A percentile compares a stretch with the other conserved stretches of the same genome.
These are phyloP conservation scores for Emericellopsis cladophorae DNA, from an alignment of 2,329 filamentous ascomycete species.

Conservation along the genomic window DNA sequence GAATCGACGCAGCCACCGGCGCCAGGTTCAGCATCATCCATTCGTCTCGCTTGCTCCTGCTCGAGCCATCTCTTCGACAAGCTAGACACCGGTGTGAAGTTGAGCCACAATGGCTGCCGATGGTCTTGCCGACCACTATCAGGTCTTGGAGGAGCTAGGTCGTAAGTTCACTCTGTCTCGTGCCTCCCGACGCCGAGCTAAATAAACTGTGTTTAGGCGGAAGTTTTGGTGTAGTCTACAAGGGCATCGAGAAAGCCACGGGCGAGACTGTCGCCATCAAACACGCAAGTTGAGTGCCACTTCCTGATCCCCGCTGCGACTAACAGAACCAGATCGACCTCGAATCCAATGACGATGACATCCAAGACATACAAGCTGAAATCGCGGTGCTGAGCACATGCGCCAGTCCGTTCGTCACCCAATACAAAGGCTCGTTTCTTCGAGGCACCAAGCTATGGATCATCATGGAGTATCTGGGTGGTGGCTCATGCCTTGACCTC, in stretches of 20 bases:
- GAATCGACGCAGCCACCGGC: background rate
- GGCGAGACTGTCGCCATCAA: slow-evolving; percentile 95
- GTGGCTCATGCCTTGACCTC: slow-evolving; percentile 88
- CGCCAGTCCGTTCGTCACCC: slow-evolving; percentile 84
- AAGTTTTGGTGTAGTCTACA: slow-evolving; percentile 94
- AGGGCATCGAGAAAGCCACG: slow-evolving; percentile 81
- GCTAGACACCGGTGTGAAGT: slow-evolving; percentile 9
- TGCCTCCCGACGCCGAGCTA: slow-evolving; percentile 2
- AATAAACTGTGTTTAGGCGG: slow-evolving; percentile 48
- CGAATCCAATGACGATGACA: slow-evolving; percentile 96
- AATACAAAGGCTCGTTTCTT: slow-evolving; percentile 95
- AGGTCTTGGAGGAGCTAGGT: slow-evolving; percentile 91
- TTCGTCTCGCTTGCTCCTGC: background rate
- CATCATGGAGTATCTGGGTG: slow-evolving; percentile 95
- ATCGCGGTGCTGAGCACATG: slow-evolving; percentile 93
- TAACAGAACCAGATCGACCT: slow-evolving; percentile 72
- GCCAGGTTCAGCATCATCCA: slow-evolving; percentile 1
- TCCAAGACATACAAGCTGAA: slow-evolving; percentile 95
- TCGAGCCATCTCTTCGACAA: background rate
- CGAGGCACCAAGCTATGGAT: slow-evolving; percentile 97
- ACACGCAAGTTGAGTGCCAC: slow-evolving; percentile 49
- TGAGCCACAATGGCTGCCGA: slow-evolving; percentile 39
- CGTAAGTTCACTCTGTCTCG: slow-evolving; percentile 47
- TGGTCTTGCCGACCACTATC: slow-evolving; percentile 73
- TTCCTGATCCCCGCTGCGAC: background rate